Base-by-base conservation (phyloP, 2,329 filamentous ascomycete genomes). In the Lasiodiplodia citricola region DNA sequence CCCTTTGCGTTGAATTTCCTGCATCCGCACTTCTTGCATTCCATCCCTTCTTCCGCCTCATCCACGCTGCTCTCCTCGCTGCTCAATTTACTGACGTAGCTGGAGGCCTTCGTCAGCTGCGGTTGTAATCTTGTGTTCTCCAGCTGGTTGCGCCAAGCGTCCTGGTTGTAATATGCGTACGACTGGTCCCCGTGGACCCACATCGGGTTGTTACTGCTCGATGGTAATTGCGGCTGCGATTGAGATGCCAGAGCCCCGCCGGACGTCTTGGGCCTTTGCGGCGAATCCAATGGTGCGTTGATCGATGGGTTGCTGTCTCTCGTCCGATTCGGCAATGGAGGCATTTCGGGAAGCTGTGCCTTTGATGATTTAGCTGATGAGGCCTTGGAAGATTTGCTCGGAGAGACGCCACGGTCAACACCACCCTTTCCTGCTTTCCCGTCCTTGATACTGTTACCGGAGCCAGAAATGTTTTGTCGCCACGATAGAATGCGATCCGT, bases 401-500 rank as follows among this genome's bases (percentile, higher is more conserved):
- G 83, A 21, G 86, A 86, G 56, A 80, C 78, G 73, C 83, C 86
- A 70, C 85, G 76, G 69, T 72, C 77, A 35, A 35, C 31, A 35
- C 31, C 31, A 25, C 69, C 68, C 51, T 74, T 77, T 18, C 71
- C 57, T 16, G 70, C 65, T 25, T 72, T 62, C 0, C 72, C 71
- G 23, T 74, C 73, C 41, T 71, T 77, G 35, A 69, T 72, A 76
- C 66, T 77, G 31, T 35, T 35, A 68, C 73, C 62, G 0, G 71
- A 70, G 35, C 74, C 73, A 51, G 71, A 65, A 68, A 92, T 86
- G 14, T 86, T 87, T 72, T 96, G 93, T 3, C 94, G 89, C 95
- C 95, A 99, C 62, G 89, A 92, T 72, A 96, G 86, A 72, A 97
- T 97, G 18, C 92, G 88, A 71, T 98, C 95, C 0, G 90, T 85